Evolutionary conservation across 441 rosid species (phyloP).

Genomic region (Euphorbia celastroides): DNA sequence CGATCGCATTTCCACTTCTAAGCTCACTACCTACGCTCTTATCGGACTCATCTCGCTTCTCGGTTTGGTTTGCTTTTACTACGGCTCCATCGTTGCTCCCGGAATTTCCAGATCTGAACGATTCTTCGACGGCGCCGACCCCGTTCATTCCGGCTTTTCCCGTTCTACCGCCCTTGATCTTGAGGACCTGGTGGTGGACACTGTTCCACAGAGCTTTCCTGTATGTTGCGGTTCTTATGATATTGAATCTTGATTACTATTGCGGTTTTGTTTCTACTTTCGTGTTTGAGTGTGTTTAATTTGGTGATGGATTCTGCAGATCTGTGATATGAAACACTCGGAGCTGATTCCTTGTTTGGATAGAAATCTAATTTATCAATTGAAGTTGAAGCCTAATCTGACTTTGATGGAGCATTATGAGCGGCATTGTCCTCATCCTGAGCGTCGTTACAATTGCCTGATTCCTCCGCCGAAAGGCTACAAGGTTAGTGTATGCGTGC

Average conservation of each 20-base stretch:
- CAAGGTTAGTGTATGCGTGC: constrained; percentile 44
- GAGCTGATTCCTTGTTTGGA: constrained; percentile 94
- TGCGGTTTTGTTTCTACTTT: not conserved
- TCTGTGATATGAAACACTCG: constrained; percentile 71
- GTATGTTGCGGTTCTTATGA: constrained; percentile 31
- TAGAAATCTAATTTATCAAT: constrained; percentile 69
- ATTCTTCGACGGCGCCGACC: constrained; percentile 33
- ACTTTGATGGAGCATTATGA: constrained; percentile 94
- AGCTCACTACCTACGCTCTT: constrained; percentile 46
- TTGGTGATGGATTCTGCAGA: constrained; percentile 30
- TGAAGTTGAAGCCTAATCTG: constrained; percentile 69
- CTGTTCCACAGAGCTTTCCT: constrained; percentile 57
- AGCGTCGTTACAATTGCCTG: constrained; percentile 83
- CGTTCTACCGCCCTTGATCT: constrained; percentile 21
- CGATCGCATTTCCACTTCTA: constrained; percentile 41
- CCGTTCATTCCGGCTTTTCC: constrained; percentile 26
- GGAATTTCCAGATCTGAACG: constrained; percentile 35
- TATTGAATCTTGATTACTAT: not conserved
- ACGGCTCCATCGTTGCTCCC: constrained; percentile 70
- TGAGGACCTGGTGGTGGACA: constrained; percentile 33
- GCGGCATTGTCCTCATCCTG: constrained; percentile 80
- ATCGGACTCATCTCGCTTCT: constrained; percentile 54
- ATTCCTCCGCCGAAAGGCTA: constrained; percentile 85
- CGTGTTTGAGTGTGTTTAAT: not conserved
- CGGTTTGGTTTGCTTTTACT: constrained; percentile 70